Conservation (phyloP, 371 early-diverging fungal genomes). For the Blakeslea trispora region DNA sequence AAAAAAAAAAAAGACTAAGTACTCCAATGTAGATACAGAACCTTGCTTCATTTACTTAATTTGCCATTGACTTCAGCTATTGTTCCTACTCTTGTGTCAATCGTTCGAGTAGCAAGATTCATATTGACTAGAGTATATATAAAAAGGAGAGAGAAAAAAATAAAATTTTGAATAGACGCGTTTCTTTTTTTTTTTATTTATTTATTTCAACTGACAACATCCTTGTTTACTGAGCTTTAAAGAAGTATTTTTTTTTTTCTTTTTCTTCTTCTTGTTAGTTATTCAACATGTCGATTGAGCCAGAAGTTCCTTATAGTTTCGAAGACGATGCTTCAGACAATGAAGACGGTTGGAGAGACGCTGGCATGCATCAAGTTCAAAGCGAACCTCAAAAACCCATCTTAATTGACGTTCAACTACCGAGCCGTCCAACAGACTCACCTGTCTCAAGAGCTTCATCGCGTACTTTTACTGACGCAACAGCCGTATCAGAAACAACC, state of each 20-base stretch:
- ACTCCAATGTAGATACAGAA: neutral
- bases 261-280: neutral
- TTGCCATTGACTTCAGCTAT: conserved; percentile 21
- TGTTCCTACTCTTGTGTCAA: conserved; percentile 18
- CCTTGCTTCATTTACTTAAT: conserved; percentile 9
- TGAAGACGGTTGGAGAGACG: conserved; percentile 30
- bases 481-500: conserved; percentile 11
- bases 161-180: neutral
- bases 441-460: neutral
- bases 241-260: neutral
- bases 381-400: neutral
- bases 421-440: neutral
- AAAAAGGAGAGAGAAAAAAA: conserved; percentile 1
- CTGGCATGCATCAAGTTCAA: neutral
- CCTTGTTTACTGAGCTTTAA: neutral
- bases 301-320: conserved; percentile 33
- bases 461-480: neutral
- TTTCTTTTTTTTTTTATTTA: no score
- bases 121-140: neutral
- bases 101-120: conserved; percentile 6
- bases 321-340: conserved; percentile 14
- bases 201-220: neutral
- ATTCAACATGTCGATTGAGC: conserved; percentile 26
- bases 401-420: neutral
- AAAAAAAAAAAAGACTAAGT: neutral